A percentile compares a stretch with the other conserved stretches of the same genome.
phyloP scores from a whole-genome alignment of 352 stramenopile species.

The Globisporangium irregulare region DNA sequence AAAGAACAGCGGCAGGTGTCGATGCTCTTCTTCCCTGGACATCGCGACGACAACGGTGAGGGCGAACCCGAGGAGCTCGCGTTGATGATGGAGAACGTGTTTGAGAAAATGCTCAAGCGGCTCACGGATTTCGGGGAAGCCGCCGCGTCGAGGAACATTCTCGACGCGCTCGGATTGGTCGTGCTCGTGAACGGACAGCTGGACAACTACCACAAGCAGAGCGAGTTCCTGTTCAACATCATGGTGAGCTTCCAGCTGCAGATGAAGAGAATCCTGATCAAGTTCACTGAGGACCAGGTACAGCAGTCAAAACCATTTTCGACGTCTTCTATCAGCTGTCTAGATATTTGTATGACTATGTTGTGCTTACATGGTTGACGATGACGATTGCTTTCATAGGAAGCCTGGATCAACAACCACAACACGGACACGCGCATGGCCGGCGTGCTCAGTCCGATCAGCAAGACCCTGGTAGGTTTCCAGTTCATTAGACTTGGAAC shows the following conservation, averaged over 20 bases:
- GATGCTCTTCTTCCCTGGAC: slow-evolving; percentile 44
- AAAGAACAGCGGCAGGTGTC: slow-evolving; percentile 44
- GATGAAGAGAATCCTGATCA: slow-evolving; percentile 75
- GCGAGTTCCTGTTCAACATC: slow-evolving; percentile 63
- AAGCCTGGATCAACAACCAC: slow-evolving; percentile 63
- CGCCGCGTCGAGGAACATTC: slow-evolving; percentile 48
- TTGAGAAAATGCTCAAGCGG: slow-evolving; percentile 72
- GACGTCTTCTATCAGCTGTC: background rate
- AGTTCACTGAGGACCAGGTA: slow-evolving; percentile 74
- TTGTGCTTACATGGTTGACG: background rate
- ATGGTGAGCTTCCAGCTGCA: slow-evolving; percentile 78
- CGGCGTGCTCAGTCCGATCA: slow-evolving; percentile 57
- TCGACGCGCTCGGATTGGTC: slow-evolving; percentile 62
- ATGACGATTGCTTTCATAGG: slow-evolving; percentile 20
- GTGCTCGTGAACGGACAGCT: slow-evolving; percentile 50
- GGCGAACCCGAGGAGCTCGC: slow-evolving; percentile 44
- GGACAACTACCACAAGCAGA: slow-evolving; percentile 39
- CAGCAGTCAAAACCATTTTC: background rate
- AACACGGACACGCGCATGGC: slow-evolving; percentile 71
- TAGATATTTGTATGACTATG: background rate
- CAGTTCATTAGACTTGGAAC: background rate
- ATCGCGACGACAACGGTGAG: slow-evolving; percentile 17
- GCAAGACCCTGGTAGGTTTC: slow-evolving; percentile 55
- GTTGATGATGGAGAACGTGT: slow-evolving; percentile 60
- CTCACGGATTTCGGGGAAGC: slow-evolving; percentile 71